A percentile compares a stretch with the other conserved stretches of the same genome.
Evolutionary conservation across 441 rosid species (phyloP).

Genomic region (Aquilaria agallochum): DNA sequence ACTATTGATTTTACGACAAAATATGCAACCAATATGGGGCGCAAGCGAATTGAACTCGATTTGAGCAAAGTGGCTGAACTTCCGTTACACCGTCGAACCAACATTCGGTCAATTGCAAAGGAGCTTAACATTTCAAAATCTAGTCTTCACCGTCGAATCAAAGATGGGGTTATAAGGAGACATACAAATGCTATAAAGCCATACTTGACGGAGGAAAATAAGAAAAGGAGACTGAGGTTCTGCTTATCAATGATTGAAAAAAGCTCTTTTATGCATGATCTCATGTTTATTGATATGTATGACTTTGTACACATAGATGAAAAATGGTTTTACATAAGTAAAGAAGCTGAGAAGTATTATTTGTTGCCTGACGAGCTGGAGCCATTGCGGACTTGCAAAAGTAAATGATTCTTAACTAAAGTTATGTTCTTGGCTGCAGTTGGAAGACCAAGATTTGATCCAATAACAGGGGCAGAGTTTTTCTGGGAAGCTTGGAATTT

Average conservation of each 20-base stretch:
- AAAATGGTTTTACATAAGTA: constrained; percentile 7
- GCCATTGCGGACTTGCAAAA: constrained; percentile 1
- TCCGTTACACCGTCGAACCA: not conserved
- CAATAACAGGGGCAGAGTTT: not conserved
- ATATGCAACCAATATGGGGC: too few species aligned
- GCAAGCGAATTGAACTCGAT: not conserved
- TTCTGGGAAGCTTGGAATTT: constrained; percentile 4
- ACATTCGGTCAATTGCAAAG: not conserved
- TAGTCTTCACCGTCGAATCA: not conserved
- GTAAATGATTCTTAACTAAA: not conserved
- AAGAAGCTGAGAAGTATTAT: constrained; percentile 2
- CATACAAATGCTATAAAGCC: constrained; percentile 12
- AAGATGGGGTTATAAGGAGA: not conserved
- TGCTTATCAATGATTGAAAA: constrained; percentile 2
- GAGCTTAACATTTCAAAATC: not conserved
- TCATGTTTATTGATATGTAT: not conserved
- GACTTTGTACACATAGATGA: constrained; percentile 5
- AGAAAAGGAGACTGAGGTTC: constrained; percentile 2
- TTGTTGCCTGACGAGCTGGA: not conserved
- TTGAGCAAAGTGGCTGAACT: not conserved
- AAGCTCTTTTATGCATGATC: not conserved
- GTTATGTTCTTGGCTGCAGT: not conserved
- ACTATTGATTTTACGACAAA: too few species aligned
- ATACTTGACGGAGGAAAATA: not conserved
- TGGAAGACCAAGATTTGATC: constrained; percentile 1